Base-by-base conservation (phyloP, 257 asterid species). In the Plantago elongata region DNA sequence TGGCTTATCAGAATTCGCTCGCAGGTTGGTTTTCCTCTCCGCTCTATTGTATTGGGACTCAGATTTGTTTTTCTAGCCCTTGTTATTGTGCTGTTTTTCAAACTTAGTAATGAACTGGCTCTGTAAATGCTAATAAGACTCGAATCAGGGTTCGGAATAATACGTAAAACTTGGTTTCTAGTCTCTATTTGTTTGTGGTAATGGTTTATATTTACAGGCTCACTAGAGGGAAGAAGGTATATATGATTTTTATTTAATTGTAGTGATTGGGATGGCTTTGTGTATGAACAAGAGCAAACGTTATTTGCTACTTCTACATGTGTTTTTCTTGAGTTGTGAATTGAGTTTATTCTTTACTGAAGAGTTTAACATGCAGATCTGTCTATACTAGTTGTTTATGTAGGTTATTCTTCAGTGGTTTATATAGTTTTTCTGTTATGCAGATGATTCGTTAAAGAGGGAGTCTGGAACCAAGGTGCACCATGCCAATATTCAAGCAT, bases 381-480 rank as follows among this genome's bases (percentile, higher is more conserved):
- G n/a, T 34, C 11, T 9, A 1, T 17, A 10, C 18, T 3, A 18
- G 42, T 54, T 27, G 57, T 64, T 69, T 15, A 64, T 60, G 1
- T 69, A 11, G 45, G 47, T 37, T 16, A 52, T 17, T 47, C 0
- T 7, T 14, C 17, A 18, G 13, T 22, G 9, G 18, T 54, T 54
- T 5, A 54, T 18, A 18, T 30, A 22, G 11, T 9, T 54, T 34
- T 66, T 75, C 52, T 52, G 49, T 67, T 61, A 63, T 69, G 78
- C 95, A 90, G 94, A 90, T 63, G 98, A 90, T 74, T 66, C 95
- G 13, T 45, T 90, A 80, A 85, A 85, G 78, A 84, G 94, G 15
- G 98, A 90, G 68, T 86, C 95, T 40, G 98, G 96, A 61, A 83
- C 70, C 52, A 90, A 88, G 83, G 98, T 88, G 69, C 98, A 88